phyloP scores from a whole-genome alignment of 305 asterid species.

The Plantago lanceolata region DNA sequence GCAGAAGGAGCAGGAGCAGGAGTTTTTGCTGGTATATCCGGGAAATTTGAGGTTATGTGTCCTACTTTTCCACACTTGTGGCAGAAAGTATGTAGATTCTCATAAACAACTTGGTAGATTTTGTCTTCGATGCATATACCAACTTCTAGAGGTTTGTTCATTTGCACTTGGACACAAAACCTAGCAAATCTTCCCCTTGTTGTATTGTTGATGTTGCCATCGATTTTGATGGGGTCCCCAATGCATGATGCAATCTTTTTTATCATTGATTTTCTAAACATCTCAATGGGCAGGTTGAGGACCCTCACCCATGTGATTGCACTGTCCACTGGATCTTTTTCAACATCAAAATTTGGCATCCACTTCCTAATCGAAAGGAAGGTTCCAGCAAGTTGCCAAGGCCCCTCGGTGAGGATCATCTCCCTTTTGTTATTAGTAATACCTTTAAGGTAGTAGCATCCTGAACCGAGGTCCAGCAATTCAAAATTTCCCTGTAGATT shows the following conservation, averaged over 20 bases:
- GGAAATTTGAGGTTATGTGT: no score
- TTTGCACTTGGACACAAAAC: no score
- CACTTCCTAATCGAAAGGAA: not conserved
- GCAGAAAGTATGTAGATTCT: no score
- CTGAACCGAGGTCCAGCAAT: not conserved
- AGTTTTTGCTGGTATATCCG: no score
- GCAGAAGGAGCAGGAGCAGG: no score
- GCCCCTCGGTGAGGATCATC: not conserved
- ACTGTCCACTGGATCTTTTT: not conserved
- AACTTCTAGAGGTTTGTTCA: no score
- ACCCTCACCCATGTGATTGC: not conserved
- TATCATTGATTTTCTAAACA: not conserved
- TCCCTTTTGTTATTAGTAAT: not conserved
- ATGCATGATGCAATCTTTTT: not conserved
- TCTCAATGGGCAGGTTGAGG: not conserved
- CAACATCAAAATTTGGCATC: not conserved
- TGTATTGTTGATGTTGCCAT: no score
- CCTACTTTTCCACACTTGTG: no score
- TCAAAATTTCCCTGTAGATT: not conserved
- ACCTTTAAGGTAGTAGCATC: no score
- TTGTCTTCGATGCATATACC: no score
- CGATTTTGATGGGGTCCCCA: not conserved
- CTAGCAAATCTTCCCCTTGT: no score
- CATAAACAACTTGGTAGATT: no score
- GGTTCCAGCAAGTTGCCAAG: not conserved